Base-by-base conservation (phyloP, 176 grass and related monocot species). In the Aegilops bicornis region DNA sequence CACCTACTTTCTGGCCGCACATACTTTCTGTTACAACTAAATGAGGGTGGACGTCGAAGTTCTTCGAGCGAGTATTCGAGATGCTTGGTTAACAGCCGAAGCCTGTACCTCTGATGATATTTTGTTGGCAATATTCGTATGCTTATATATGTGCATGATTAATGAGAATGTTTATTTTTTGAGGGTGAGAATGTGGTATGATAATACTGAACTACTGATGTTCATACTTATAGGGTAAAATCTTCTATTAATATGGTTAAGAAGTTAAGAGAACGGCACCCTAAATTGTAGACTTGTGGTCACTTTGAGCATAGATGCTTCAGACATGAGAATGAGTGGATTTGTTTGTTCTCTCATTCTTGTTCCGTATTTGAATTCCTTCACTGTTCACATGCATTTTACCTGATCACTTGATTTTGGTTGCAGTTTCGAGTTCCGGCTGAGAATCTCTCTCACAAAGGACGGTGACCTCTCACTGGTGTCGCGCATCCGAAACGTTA, bases 341-440 rank as follows among this genome's bases (percentile, higher is more conserved):
- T 17, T 56, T 84, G 22, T 16, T 40, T 29, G 19, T 73, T 4
- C 12, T 64, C 1, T 13, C 10, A 3, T 64, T 15, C 23, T 45
- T 8, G 58, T 85, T 80, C 48, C 23, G 8, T 24, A 27, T n/a
- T 0, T 68, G 10, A 62, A 65, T 67, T 29, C 13, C 54, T 52
- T 0, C 16, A 2, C 0, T 31, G 15, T 3, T 76, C 27, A 63
- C 5, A 79, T 48, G 2, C 64, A 82, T 86, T 60, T 83, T 60
- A 66, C 77, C 32, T 83, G 15, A 81, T 24, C 68, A 45, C 19
- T 79, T 39, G 83, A 39, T 74, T 83, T 61, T 83, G 8, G 2
- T 50, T 95, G 8, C 93, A 96, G 96, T 77, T 98, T 95, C 88
- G 96, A 98, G 76, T 95, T 96, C 42, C 91, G 96, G 30, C 84